phyloP scores from a whole-genome alignment of 345 rosid genomes.

The Diplotaxis tenuifolia region DNA sequence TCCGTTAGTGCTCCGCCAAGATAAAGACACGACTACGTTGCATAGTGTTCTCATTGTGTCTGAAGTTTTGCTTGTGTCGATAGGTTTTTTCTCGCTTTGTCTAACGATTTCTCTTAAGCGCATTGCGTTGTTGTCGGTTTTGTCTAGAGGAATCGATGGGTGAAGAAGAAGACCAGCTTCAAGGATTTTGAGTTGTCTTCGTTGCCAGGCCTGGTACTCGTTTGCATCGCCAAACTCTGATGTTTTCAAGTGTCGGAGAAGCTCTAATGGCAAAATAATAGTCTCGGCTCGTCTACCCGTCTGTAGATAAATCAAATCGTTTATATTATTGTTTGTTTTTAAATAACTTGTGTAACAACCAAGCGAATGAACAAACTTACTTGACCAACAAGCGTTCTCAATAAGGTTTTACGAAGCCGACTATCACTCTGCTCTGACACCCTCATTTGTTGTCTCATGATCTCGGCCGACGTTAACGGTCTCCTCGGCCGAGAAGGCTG shows the following conservation, averaged over 20 bases:
- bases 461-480: conserved; percentile 85
- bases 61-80: conserved; percentile 66
- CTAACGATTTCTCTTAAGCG: conserved; percentile 60
- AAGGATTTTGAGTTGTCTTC: conserved; percentile 69
- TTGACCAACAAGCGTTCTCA: conserved; percentile 89
- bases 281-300: conserved; percentile 83
- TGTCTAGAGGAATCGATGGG: conserved; percentile 66
- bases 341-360: conserved; percentile 1
- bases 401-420: conserved; percentile 75
- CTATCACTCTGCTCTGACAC: conserved; percentile 86
- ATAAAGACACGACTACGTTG: conserved; percentile 64
- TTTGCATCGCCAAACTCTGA: conserved; percentile 64
- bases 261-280: conserved; percentile 80
- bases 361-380: conserved; percentile 41
- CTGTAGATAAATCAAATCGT: conserved; percentile 25
- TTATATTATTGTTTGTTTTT: neutral
- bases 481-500: conserved; percentile 51
- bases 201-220: conserved; percentile 83
- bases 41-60: conserved; percentile 66
- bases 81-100: conserved; percentile 43
- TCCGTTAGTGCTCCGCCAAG: conserved; percentile 66
- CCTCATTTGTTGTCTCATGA: conserved; percentile 89
- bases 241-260: conserved; percentile 79
- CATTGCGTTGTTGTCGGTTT: conserved; percentile 50
- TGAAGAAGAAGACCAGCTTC: conserved; percentile 73